These are phyloP conservation scores for Ostreobium quekettii DNA, from an alignment of 139 green algal species.

Conservation along the genomic window DNA sequence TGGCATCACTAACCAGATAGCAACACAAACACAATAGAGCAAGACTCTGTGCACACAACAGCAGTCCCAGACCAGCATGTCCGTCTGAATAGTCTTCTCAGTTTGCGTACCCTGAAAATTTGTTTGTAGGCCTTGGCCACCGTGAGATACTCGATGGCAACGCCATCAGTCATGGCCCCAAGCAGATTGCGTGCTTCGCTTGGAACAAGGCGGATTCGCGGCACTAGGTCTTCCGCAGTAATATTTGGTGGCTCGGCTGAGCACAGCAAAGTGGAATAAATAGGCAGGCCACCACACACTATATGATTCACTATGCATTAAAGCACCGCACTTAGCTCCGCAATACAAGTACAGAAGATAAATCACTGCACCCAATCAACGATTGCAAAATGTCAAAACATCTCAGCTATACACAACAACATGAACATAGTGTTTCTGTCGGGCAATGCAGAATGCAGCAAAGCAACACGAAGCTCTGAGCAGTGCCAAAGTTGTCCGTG, in stretches of 20 bases:
- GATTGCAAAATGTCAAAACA: not conserved
- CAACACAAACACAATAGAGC: no score
- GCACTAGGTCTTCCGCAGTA: slow-evolving; percentile 61
- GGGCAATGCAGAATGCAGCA: not conserved
- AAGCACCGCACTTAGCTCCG: no score
- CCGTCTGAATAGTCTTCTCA: no score
- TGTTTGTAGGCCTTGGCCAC: slow-evolving; percentile 75
- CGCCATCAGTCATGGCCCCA: not conserved
- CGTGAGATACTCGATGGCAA: slow-evolving; percentile 66
- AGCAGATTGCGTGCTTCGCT: slow-evolving; percentile 1
- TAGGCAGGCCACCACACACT: slow-evolving; percentile 2
- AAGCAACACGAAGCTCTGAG: not conserved
- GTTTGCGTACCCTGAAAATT: slow-evolving; percentile 55
- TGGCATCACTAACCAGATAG: no score
- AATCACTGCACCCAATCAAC: not conserved
- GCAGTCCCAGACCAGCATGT: no score
- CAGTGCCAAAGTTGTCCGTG: no score
- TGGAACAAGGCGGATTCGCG: slow-evolving; percentile 63
- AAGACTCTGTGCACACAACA: no score
- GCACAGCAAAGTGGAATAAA: not conserved
- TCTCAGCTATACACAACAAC: not conserved
- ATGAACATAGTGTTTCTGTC: not conserved
- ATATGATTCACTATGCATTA: no score
- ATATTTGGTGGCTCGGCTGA: slow-evolving; percentile 12
- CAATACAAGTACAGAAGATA: not conserved